Evolutionary conservation across 208 protist species (phyloP), one percentile per base, ranked within the genome.

Genomic region (Phytomonas sp.): DNA sequence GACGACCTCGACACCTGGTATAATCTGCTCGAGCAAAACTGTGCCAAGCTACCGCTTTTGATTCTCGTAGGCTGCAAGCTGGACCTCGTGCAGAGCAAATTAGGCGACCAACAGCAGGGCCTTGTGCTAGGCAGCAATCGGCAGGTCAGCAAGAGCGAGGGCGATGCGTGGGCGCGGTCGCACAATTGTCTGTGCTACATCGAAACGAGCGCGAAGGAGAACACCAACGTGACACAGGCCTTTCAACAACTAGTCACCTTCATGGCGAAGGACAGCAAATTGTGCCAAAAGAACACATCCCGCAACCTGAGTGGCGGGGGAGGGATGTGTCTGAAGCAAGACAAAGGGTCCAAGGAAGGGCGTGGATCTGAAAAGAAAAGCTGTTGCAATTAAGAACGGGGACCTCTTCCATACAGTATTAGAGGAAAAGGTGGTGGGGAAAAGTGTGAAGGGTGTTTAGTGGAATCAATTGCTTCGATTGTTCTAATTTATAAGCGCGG

Each of bases 1-100:
- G 84, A 95, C 30, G 84, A 96, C 66, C 78, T 97, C 20, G 81
- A 97, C 51, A 77, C 72, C 72, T 95, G 90, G 90, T 95, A 85
- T 40, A 82, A 89, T 51, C 78, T 85, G 17, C 68, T 95, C 26
- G 69, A 83, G 73, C 75, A 78, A 4, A 81, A 93, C 77, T 91
- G 81, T 15, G 73, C 79, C 3, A 68, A 70, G 2, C 65, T 92
- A 59, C 90, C 90, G 23, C 90, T 88, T 28, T 74, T 95, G 28
- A 82, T 95, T 34, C 71, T 95, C n/a, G 87, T 93, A 13, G 90
- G 87, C 8, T 95, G 90, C 75, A 95, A 95, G 73, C 70, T 93
- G 17, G 90, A 95, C 37, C 77, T 95, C 5, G 87, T 93, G 43
- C 76, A 92, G 70, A 77, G 63, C 43, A 74, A 71, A 40, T 62